Conservation (phyloP, 306 rosid species). For the Vigna hirtella region DNA sequence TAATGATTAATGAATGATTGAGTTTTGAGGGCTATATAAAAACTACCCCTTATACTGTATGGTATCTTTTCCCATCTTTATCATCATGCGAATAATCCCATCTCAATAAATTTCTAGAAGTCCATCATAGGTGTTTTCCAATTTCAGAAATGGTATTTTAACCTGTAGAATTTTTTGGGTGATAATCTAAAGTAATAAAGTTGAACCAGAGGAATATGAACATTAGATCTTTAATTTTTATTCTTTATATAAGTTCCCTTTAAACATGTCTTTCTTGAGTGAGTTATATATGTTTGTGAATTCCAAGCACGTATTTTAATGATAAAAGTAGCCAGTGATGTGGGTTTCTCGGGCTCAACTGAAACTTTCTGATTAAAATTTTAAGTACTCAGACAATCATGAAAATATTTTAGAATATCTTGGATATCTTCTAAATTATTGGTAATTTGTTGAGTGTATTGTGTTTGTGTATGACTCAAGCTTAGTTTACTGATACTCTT, state of each 20-base stretch:
- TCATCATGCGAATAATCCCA: background rate
- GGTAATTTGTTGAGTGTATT: background rate
- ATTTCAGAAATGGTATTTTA: background rate
- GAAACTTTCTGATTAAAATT: constrained; percentile 8
- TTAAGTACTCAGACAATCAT: background rate
- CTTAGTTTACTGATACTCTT: background rate
- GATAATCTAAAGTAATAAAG: background rate
- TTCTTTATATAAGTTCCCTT: constrained; percentile 1
- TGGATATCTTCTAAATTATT: constrained; percentile 1
- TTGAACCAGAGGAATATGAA: constrained; percentile 20
- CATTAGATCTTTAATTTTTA: constrained; percentile 25
- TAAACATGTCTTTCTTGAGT: constrained; percentile 23
- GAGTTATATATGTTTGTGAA: constrained; percentile 9
- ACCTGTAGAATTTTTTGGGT: constrained; percentile 4
- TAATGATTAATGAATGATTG: constrained; percentile 31
- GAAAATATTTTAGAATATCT: constrained; percentile 12
- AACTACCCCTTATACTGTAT: background rate
- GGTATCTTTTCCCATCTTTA: background rate
- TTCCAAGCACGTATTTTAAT: background rate
- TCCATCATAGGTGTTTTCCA: constrained; percentile 26
- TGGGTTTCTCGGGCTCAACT: background rate
- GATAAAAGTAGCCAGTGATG: background rate
- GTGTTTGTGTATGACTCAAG: background rate
- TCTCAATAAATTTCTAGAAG: constrained; percentile 18
- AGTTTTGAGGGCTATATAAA: constrained; percentile 15